Percentiles rank a stretch among this genome's conserved stretches.
These are phyloP conservation scores for Xerophyta viscosa DNA, from an alignment of 106 monocot genomes.

Conservation along the genomic window DNA sequence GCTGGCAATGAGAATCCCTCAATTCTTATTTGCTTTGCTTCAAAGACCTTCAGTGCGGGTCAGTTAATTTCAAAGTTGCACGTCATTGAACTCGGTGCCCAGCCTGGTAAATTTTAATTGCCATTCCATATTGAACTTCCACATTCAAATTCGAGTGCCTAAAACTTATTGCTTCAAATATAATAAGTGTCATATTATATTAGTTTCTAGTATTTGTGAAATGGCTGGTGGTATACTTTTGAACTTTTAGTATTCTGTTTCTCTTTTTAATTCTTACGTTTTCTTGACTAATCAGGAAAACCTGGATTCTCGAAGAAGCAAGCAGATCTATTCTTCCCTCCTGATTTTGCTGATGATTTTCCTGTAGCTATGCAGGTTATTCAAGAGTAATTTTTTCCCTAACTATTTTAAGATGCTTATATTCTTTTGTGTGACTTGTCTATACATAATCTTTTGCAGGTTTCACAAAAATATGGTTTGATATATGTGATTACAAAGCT, in stretches of 20 bases:
- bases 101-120: constrained; percentile 54
- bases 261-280: too few species aligned
- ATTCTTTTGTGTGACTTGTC: neutral
- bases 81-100: constrained; percentile 98
- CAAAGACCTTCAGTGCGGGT: constrained; percentile 88
- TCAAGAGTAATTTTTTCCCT: neutral
- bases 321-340: constrained; percentile 98
- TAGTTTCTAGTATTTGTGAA: too few species aligned
- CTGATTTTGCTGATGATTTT: constrained; percentile 97
- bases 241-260: too few species aligned
- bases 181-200: too few species aligned
- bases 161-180: too few species aligned
- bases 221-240: too few species aligned
- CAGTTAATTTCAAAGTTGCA: constrained; percentile 91
- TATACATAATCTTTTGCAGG: constrained; percentile 49
- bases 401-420: neutral
- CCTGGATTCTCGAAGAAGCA: constrained; percentile 95
- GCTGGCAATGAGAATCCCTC: constrained; percentile 79
- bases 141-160: too few species aligned
- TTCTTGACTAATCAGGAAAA: constrained; percentile 86
- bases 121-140: neutral
- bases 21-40: constrained; percentile 87
- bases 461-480: constrained; percentile 84
- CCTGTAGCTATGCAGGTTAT: constrained; percentile 97
- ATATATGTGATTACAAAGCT: constrained; percentile 98